Base-by-base conservation (phyloP, 768 basidiomycete species). In the Heimioporus sp. region DNA sequence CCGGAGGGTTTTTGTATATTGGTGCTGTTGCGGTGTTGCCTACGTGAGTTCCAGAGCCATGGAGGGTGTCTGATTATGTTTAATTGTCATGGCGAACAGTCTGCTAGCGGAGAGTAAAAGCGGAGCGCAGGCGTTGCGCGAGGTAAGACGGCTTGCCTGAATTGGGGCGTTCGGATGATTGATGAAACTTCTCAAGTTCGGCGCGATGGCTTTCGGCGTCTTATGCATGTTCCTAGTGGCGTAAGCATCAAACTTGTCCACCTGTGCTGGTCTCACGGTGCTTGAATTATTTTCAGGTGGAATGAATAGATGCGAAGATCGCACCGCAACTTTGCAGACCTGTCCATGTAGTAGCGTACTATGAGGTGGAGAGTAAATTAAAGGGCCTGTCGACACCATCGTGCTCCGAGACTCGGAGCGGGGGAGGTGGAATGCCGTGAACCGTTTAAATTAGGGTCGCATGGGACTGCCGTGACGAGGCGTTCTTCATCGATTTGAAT, bases 1-100 rank as follows among this genome's bases (percentile, higher is more conserved):
- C 91, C 32, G 91, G 91, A 57, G 92, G 92, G 16, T 97, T 95
- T 74, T 73, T 96, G 62, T 95, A 94, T 71, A 94, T 96, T 64
- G 93, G 92, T 24, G 90, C 90, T 30, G 93, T 95, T 51, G 91
- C 92, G 43, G 92, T 94, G 54, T 73, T 94, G 53, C 92, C 92
- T 60, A 90, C 88, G 90, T 92, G 78, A 64, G 88, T 60, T 78
- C 17, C 24, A 28, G 24, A 24, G 24, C 7, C 5, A 28, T 5
- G 24, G 24, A 24, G 28, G 32, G 20, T 52, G 53, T 55, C 40
- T 54, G 48, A 38, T 48, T 10, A 44, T 31, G 49, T 39, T 50
- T 41, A 16, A 50, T 24, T 48, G 20, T 50, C 42, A 54, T 52
- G 56, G 55, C 50, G 56, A 58, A 46, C 61, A 92, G 93, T 53